Conservation (phyloP, 345 rosid species). For the Mallotus nudiflorus region DNA sequence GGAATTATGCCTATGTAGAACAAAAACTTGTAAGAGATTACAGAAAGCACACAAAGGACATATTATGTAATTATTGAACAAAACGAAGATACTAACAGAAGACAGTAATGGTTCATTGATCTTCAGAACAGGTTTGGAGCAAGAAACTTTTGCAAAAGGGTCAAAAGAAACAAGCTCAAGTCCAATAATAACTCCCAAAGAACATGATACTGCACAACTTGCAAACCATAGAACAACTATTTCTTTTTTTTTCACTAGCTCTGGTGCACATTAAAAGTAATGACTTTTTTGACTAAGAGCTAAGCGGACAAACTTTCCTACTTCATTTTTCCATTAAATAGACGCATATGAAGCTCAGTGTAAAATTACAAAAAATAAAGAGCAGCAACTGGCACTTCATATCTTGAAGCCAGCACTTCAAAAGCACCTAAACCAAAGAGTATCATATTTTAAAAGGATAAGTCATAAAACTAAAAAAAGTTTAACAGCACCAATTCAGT, state of each 20-base stretch:
- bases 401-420: not conserved
- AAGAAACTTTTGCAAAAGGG: not conserved
- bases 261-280: not conserved
- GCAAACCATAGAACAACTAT: no score
- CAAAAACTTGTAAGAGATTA: not conserved
- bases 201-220: not conserved
- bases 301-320: not conserved
- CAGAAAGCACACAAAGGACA: not conserved
- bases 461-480: not conserved
- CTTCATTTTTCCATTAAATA: not conserved
- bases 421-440: not conserved
- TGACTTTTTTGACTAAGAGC: not conserved
- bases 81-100: not conserved
- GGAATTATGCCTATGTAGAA: not conserved
- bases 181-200: not conserved
- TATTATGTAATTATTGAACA: not conserved
- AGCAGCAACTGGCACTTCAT: not conserved
- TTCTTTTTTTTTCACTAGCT: not conserved
- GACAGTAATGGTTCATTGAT: no score
- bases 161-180: not conserved
- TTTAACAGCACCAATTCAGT: not conserved
- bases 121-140: not conserved
- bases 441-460: not conserved
- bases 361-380: not conserved
- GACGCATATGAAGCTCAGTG: not conserved